These are phyloP conservation scores for Aspergillus sp. DNA, from an alignment of 2,329 filamentous ascomycete species.

Conservation along the genomic window DNA sequence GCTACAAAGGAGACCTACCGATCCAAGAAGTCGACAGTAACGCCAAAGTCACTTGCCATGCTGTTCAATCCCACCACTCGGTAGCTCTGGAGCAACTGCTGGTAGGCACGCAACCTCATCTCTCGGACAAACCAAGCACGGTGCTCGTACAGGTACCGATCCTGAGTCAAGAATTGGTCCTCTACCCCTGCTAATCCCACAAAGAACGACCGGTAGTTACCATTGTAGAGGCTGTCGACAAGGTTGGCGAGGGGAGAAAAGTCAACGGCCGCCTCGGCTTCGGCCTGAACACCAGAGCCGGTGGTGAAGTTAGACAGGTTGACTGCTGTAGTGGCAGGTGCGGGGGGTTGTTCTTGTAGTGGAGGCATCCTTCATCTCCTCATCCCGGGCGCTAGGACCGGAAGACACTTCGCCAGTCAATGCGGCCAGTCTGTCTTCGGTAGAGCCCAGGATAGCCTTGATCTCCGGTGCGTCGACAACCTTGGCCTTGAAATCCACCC, in stretches of 20 bases:
- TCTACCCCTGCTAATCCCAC: slow-evolving; percentile 82
- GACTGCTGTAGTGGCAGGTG: slow-evolving; percentile 63
- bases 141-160: slow-evolving; percentile 94
- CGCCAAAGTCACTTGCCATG: slow-evolving; percentile 96
- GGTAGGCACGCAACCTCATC: slow-evolving; percentile 94
- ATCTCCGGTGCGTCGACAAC: slow-evolving; percentile 98
- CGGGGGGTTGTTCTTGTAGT: slow-evolving; percentile 48
- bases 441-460: slow-evolving; percentile 88
- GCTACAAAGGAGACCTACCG: slow-evolving; percentile 53
- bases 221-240: slow-evolving; percentile 86
- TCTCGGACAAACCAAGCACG: slow-evolving; percentile 96
- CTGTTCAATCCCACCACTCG: slow-evolving; percentile 92
- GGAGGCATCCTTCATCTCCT: slow-evolving; percentile 65
- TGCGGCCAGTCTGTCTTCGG: slow-evolving; percentile 80
- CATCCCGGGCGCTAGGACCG: slow-evolving; percentile 71
- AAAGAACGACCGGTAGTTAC: slow-evolving; percentile 94
- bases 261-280: slow-evolving; percentile 77
- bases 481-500: slow-evolving; percentile 98
- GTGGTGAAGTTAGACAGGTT: slow-evolving; percentile 82
- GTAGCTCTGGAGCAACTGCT: slow-evolving; percentile 95
- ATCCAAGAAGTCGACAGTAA: slow-evolving; percentile 93
- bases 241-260: slow-evolving; percentile 83
- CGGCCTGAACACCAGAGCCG: slow-evolving; percentile 60
- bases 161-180: slow-evolving; percentile 87
- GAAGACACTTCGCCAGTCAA: slow-evolving; percentile 75